Conservation (phyloP, 2,329 filamentous ascomycete species). For the Xylaria sp. region DNA sequence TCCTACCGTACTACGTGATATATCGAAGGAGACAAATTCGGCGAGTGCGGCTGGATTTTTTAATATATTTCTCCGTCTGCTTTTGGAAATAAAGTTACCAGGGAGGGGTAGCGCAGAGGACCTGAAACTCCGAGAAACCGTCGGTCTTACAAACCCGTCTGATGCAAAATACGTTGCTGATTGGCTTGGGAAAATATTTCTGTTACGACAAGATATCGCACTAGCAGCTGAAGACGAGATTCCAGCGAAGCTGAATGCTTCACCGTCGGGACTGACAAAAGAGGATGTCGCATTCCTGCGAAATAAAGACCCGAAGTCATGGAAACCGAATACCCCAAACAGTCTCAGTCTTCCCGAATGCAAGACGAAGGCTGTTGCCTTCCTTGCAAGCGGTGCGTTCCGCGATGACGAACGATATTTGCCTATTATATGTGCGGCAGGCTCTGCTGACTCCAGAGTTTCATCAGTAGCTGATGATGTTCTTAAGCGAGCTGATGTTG, state of each 20-base stretch:
- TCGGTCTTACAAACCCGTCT: slow-evolving; percentile 72
- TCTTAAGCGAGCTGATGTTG: slow-evolving; percentile 80
- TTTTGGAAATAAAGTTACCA: slow-evolving; percentile 78
- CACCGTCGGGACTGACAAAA: slow-evolving; percentile 68
- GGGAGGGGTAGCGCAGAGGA: slow-evolving; percentile 84
- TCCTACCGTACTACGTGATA: slow-evolving; percentile 74
- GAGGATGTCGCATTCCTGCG: slow-evolving; percentile 77
- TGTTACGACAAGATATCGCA: slow-evolving; percentile 66
- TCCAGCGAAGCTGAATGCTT: slow-evolving; percentile 45
- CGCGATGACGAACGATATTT: slow-evolving; percentile 84
- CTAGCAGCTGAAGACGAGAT: slow-evolving; percentile 44
- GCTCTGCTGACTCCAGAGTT: slow-evolving; percentile 83
- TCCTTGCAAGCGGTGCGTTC: slow-evolving; percentile 88
- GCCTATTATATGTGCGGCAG: slow-evolving; percentile 83
- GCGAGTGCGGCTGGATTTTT: slow-evolving; percentile 72
- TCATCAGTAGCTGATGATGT: slow-evolving; percentile 89
- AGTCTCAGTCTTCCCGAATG: slow-evolving; percentile 75
- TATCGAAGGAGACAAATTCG: slow-evolving; percentile 68
- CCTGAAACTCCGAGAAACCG: slow-evolving; percentile 68
- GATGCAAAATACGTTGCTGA: slow-evolving; percentile 80
- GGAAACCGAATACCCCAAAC: slow-evolving; percentile 69
- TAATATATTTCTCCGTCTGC: slow-evolving; percentile 81
- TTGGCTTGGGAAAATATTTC: slow-evolving; percentile 81
- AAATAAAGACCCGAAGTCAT: slow-evolving; percentile 74
- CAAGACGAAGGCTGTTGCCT: slow-evolving; percentile 74